Evolutionary conservation across 495 filamentous ascomycete species (phyloP), one percentile per base, ranked within the genome.

Genomic region (Xylaria scruposa): DNA sequence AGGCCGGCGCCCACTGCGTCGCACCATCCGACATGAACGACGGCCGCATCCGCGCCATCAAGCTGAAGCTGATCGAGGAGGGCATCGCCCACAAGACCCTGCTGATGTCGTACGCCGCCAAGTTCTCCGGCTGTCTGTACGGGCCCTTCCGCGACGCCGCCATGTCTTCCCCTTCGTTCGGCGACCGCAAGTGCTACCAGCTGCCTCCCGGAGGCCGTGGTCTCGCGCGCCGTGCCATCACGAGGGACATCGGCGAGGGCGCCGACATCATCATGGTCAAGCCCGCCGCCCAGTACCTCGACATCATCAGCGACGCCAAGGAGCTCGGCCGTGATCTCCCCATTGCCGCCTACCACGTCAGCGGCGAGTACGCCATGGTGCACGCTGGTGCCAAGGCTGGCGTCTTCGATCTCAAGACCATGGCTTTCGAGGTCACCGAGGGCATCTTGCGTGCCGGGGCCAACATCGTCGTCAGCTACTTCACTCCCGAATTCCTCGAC

Each of bases 241-340:
- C 88, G 49, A 88, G 97, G 71, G 96, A 99, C 78, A 94, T 98
- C 59, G 86, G 85, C 70, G 96, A 99, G 81, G 96, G 96, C 29
- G 96, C 96, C 19, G 96, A 99, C 79, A 94, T 97, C 73, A 97
- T 99, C 77, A 98, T 99, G 97, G 96, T 99, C 53, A 99, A 99
- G 83, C 96, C 96, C 3, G 95, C 96, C 12, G 91, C 91, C 70
- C 93, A 94, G 77, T 98, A 97, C 78, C 85, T 98, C 31, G 97
- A 99, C 80, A 96, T 99, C 76, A 97, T 98, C 74, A 91, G 91
- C 66, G 96, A 98, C 81, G 97, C 96, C 38, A 97, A 96, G 84
- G 93, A 98, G 61, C 87, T 98, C 66, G 95, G 94, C 26, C 90
- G 89, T 73, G 93, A 98, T 82, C 84, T 98, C 77, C 96, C 96